These are phyloP conservation scores for Boletales sp. DNA, from an alignment of 768 basidiomycete species.

Conservation along the genomic window DNA sequence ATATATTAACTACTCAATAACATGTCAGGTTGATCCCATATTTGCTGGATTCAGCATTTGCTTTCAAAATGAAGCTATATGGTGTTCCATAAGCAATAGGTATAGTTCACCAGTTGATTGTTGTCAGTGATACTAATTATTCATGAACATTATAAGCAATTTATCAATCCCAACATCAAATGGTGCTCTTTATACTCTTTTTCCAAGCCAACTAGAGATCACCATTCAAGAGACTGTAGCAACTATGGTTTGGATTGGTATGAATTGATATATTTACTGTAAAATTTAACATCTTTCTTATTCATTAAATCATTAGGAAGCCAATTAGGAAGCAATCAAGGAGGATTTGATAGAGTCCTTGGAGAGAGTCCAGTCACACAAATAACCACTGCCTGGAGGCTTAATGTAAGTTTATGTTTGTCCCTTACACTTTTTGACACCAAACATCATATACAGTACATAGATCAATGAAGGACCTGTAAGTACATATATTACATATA, in stretches of 20 bases:
- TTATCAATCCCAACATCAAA: background rate
- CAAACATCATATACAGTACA: fast-evolving
- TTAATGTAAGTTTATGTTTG: conserved; percentile 6
- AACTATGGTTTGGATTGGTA: conserved; percentile 10
- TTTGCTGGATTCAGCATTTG: background rate
- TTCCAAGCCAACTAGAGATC: background rate
- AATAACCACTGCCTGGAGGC: conserved; percentile 4
- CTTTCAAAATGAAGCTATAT: background rate
- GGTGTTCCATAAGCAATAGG: background rate
- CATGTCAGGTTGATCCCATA: background rate
- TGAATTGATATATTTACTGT: background rate
- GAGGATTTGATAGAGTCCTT: conserved; percentile 6
- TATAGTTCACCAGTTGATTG: background rate
- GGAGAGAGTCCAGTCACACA: conserved; percentile 7
- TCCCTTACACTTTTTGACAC: background rate
- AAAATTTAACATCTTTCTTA: background rate
- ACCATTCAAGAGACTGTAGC: conserved; percentile 3
- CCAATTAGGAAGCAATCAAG: background rate
- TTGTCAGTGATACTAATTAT: background rate
- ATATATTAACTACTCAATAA: fast-evolving
- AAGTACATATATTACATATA: background rate
- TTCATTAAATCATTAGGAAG: background rate
- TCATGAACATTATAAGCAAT: background rate
- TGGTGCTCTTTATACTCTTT: background rate
- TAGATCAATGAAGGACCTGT: conserved; percentile 17